Conservation (phyloP, 148 eudicot species). For the Bassia scoparia region DNA sequence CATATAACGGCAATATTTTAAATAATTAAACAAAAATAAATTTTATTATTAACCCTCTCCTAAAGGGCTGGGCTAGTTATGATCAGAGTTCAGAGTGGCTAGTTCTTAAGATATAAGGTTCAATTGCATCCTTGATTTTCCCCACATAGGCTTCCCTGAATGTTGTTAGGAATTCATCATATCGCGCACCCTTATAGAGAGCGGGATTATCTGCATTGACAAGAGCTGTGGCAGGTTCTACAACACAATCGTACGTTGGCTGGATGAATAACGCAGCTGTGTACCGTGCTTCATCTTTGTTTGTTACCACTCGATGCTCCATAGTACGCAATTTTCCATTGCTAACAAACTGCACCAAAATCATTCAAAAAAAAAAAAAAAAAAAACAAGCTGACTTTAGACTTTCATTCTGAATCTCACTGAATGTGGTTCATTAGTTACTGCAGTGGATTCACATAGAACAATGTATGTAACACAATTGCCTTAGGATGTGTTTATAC, state of each 20-base stretch:
- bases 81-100: too few relatives aligned
- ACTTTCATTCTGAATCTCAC: too few relatives aligned
- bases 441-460: too few relatives aligned
- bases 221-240: constrained; percentile 32
- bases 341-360: constrained; percentile 25
- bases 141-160: too few relatives aligned
- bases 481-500: neutral
- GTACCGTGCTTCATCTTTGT: constrained; percentile 14
- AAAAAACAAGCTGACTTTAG: too few relatives aligned
- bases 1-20: constrained; percentile 1
- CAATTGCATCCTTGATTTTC: too few relatives aligned
- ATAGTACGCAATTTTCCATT: constrained; percentile 23
- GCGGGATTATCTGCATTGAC: constrained; percentile 25
- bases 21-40: too few relatives aligned
- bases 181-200: constrained; percentile 17
- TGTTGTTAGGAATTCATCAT: too few relatives aligned
- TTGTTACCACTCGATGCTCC: constrained; percentile 30
- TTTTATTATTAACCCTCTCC: constrained; percentile 10
- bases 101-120: too few relatives aligned
- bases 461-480: too few relatives aligned
- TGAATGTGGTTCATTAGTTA: too few relatives aligned
- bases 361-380: neutral
- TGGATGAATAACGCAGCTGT: constrained; percentile 20
- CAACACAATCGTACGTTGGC: constrained; percentile 11
- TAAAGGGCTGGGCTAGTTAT: constrained; percentile 22